Evolutionary conservation across 352 stramenopile species (phyloP), one percentile per base, ranked within the genome.

Genomic region (Globisporangium uncinulatum): DNA sequence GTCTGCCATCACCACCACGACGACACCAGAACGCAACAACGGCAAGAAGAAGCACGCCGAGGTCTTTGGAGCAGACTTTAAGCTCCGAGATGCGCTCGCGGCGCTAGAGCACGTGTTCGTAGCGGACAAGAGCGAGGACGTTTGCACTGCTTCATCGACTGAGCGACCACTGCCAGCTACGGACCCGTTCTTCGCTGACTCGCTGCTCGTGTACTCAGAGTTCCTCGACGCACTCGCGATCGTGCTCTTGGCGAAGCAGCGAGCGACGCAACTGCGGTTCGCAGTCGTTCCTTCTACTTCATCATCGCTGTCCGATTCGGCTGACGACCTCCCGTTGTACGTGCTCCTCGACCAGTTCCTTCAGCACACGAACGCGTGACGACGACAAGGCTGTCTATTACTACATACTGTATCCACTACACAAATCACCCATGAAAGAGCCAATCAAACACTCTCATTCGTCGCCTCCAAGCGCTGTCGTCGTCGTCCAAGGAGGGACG

Each of bases 151-250:
- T 17, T 19, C 39, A 45, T 17, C 6, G 7, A 45, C n/a, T n/a
- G n/a, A n/a, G n/a, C n/a, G n/a, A 45, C 3, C 37, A 42, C 37
- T 2, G 8, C 37, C 41, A 51, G 2, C 45, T 42, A 3, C 9
- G 13, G 77, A 85, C 53, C 69, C 69, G 15, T 90, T 86, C 61
- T 73, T 85, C 44, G 59, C 78, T 11, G 66, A 76, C 44, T 68
- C 63, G n/a, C 55, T 57, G 42, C 54, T 87, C 8, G 62, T 83
- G 1, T 88, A 77, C 59, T 80, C 76, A 15, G 74, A 87, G 50
- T 86, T 86, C 60, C 39, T 81, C 17, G 78, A 87, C 44, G 68
- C 72, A 5, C 45, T 89, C 32, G 77, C 69, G 1, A 66, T 70
- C 52, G 62, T 83, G n/a, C 60, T 83, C 7, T 79, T 73, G 49